phyloP scores from a whole-genome alignment of 2,329 filamentous ascomycete species.

The Pseudogymnoascus sp. region DNA sequence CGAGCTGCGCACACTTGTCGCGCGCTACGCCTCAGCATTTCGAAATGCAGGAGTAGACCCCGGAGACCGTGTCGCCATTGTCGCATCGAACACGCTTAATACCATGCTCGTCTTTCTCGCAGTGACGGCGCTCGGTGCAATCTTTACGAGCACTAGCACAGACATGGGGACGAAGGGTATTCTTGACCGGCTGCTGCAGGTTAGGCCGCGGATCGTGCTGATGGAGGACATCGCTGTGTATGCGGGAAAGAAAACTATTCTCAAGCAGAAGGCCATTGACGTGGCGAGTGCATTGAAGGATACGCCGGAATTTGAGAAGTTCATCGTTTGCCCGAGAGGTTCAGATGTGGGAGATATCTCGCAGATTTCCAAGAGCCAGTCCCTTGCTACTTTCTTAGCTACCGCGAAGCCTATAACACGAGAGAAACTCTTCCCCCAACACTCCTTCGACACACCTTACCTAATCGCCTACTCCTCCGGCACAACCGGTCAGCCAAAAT shows the following conservation, averaged over 20 bases:
- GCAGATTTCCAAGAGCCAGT: conserved; percentile 30
- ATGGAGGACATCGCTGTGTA: conserved; percentile 70
- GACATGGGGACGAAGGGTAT: conserved; percentile 77
- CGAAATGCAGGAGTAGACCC: conserved; percentile 51
- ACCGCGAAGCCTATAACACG: neutral
- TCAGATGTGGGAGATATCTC: neutral
- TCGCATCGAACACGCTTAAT: conserved; percentile 63
- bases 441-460: conserved; percentile 56
- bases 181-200: conserved; percentile 62
- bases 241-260: conserved; percentile 62
- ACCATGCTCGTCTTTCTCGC: conserved; percentile 59
- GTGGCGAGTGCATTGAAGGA: conserved; percentile 52
- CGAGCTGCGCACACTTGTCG: conserved; percentile 47
- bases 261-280: conserved; percentile 51
- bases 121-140: conserved; percentile 55
- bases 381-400: neutral
- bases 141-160: conserved; percentile 66
- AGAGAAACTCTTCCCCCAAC: conserved; percentile 11
- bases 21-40: conserved; percentile 51
- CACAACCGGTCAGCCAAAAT: conserved; percentile 73
- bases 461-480: conserved; percentile 67
- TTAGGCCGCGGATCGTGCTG: conserved; percentile 63
- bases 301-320: conserved; percentile 49
- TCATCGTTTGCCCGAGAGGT: conserved; percentile 37
- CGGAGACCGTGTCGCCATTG: conserved; percentile 65